Conservation (phyloP, 2,329 filamentous ascomycete species). For the Lachnellula suecica region DNA sequence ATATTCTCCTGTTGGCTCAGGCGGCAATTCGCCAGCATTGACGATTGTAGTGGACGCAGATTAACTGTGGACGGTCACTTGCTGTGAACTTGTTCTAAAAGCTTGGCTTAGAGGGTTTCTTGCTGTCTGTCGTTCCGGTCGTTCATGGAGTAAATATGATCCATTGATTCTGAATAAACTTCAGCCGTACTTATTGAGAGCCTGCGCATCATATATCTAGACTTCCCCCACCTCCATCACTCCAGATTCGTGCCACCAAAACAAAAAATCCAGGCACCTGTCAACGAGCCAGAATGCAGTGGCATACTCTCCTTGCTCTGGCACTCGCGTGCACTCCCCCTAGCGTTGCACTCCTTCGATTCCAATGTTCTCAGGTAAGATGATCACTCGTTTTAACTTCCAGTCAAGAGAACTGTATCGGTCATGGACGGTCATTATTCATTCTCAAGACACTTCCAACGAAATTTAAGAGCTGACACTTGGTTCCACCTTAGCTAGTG, state of each 20-base stretch:
- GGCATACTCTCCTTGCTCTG: slow-evolving; percentile 5
- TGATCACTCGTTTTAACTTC: too few relatives aligned
- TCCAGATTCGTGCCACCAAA: not conserved
- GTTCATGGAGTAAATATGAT: not conserved
- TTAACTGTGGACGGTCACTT: not conserved
- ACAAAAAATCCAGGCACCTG: not conserved
- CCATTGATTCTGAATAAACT: too few relatives aligned
- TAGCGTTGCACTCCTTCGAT: slow-evolving; percentile 5
- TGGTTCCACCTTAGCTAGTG: too few relatives aligned
- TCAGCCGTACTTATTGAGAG: slow-evolving; percentile 1
- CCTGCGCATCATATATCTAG: not conserved
- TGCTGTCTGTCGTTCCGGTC: not conserved
- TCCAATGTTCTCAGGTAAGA: slow-evolving; percentile 16
- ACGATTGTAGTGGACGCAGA: not conserved
- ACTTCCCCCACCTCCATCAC: not conserved
- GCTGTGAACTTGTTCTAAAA: not conserved
- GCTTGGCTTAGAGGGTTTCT: not conserved
- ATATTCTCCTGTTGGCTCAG: not conserved
- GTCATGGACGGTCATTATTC: too few relatives aligned
- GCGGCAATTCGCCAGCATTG: too few relatives aligned
- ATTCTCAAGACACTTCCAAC: too few relatives aligned
- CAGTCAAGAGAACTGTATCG: too few relatives aligned
- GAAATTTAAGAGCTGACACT: too few relatives aligned
- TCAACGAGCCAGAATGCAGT: slow-evolving; percentile 10
- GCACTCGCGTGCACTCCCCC: slow-evolving; percentile 1